Evolutionary conservation across 108 stramenopile species (phyloP), one percentile per base, ranked within the genome.

Genomic region (Parmales sp.): DNA sequence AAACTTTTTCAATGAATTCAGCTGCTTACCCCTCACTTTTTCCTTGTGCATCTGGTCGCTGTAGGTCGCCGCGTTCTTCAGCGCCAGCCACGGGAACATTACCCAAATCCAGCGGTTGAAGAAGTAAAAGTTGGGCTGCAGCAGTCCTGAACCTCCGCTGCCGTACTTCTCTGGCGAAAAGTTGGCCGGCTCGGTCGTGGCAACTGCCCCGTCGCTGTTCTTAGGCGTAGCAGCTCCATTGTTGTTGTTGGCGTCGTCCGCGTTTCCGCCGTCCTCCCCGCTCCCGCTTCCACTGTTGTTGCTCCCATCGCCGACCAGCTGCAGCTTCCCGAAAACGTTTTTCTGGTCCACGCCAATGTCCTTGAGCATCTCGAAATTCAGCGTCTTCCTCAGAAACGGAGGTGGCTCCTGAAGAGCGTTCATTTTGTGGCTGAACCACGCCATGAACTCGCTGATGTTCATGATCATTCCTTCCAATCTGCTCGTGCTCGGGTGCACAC

Each of bases 51-150:
- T 60, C 54, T 60, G 54, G 31, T 28, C 26, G 31, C 54, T 60
- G 54, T 60, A 60, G 13, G 26, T 20, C 49, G 28, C 68, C 20
- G 74, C 64, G 54, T 66, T 74, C 64, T 67, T 67, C 22, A 88
- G 64, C 25, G 83, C 82, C 38, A 85, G 79, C 84, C 84, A 88
- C 4, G 86, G 84, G 39, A 83, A 86, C 63, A 85, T 80, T 1
- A 86, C 70, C 88, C 88, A 88, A 23, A 85, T 38, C 88, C 88
- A 88, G 39, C 88, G 81, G 38, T 78, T 36, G 65, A 69, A 81
- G 46, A 66, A 76, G 76, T 84, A 87, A 37, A 69, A 63, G 25
- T 19, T n/a, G 22, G 37, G 28, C 38, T 51, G 38, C 50, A 26
- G 45, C 66, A 31, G 28, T 16, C 66, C 45, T 9, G 26, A 13